Evolutionary conservation across 192 early-diverging fungal species (phyloP).

Genomic region (Chytriomyces confervae): DNA sequence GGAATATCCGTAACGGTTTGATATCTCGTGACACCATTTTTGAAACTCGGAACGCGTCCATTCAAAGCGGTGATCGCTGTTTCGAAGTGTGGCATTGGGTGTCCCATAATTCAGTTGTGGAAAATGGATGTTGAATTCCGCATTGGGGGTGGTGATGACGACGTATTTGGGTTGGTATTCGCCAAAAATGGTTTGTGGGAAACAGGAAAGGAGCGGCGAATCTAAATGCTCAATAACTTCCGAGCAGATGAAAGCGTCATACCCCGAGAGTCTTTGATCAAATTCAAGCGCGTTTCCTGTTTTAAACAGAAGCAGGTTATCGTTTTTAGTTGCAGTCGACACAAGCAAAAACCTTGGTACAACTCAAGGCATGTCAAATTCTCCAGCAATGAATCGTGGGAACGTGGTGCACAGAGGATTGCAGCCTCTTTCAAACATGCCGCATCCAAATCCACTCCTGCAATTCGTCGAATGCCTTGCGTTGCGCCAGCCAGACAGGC

Average conservation of each 20-base stretch:
- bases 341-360: neutral
- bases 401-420: slow-evolving; percentile 63
- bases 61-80: slow-evolving; percentile 93
- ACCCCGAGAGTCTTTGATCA: slow-evolving; percentile 60
- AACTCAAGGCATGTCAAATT: slow-evolving; percentile 73
- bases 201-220: slow-evolving; percentile 57
- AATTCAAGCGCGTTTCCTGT: slow-evolving; percentile 58
- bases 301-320: neutral
- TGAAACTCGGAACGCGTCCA: slow-evolving; percentile 91
- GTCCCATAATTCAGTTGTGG: slow-evolving; percentile 77
- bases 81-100: slow-evolving; percentile 64
- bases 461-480: slow-evolving; percentile 60
- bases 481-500: slow-evolving; percentile 68
- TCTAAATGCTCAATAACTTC: slow-evolving; percentile 80
- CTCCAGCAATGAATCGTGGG: slow-evolving; percentile 61
- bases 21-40: slow-evolving; percentile 62
- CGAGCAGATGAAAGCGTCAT: slow-evolving; percentile 76
- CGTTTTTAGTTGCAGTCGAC: slow-evolving; percentile 4
- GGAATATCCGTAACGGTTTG: slow-evolving; percentile 67
- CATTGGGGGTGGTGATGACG: slow-evolving; percentile 69
- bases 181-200: slow-evolving; percentile 70
- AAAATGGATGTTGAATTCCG: slow-evolving; percentile 91
- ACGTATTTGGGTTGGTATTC: slow-evolving; percentile 65
- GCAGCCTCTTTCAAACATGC: slow-evolving; percentile 52
- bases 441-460: slow-evolving; percentile 73